These are phyloP conservation scores for Saccharomycopsis malanga DNA, from an alignment of 805 yeast species.

Conservation along the genomic window DNA sequence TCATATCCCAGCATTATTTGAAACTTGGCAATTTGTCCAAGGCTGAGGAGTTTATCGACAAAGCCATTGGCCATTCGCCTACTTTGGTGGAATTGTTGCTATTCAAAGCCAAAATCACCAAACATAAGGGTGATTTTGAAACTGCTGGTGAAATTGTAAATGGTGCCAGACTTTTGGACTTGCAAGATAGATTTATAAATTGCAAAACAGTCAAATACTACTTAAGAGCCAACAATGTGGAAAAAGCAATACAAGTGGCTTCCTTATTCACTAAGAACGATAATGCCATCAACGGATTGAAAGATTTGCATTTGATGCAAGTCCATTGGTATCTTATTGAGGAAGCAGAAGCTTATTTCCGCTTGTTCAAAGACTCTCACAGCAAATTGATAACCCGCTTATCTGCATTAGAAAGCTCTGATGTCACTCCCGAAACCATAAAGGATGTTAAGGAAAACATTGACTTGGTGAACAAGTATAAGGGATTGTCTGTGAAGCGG, in stretches of 20 bases:
- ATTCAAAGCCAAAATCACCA: constrained; percentile 71
- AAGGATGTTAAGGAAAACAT: constrained; percentile 33
- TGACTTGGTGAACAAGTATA: constrained; percentile 40
- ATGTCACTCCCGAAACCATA: constrained; percentile 26
- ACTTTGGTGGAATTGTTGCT: constrained; percentile 78
- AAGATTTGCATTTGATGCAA: constrained; percentile 83
- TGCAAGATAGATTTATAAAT: constrained; percentile 88
- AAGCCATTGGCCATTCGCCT: constrained; percentile 68
- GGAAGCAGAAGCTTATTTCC: constrained; percentile 72
- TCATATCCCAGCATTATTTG: constrained; percentile 71
- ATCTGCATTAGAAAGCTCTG: constrained; percentile 8
- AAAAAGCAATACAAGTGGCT: constrained; percentile 65
- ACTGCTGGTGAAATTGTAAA: constrained; percentile 64
- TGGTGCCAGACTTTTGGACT: constrained; percentile 66
- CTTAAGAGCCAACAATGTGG: constrained; percentile 65
- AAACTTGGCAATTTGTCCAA: constrained; percentile 42
- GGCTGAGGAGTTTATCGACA: constrained; percentile 53
- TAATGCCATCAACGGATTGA: constrained; percentile 71
- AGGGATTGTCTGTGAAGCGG: constrained; percentile 77
- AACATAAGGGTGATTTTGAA: constrained; percentile 54
- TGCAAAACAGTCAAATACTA: constrained; percentile 81
- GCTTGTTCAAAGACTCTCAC: constrained; percentile 41
- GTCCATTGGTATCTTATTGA: constrained; percentile 85
- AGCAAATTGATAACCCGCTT: constrained; percentile 21
- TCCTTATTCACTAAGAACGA: constrained; percentile 84